A percentile compares a stretch with the other conserved stretches of the same genome.
Evolutionary conservation across 495 filamentous ascomycete genomes (phyloP).

Genomic region (Pyrenopolyporus hunteri): DNA sequence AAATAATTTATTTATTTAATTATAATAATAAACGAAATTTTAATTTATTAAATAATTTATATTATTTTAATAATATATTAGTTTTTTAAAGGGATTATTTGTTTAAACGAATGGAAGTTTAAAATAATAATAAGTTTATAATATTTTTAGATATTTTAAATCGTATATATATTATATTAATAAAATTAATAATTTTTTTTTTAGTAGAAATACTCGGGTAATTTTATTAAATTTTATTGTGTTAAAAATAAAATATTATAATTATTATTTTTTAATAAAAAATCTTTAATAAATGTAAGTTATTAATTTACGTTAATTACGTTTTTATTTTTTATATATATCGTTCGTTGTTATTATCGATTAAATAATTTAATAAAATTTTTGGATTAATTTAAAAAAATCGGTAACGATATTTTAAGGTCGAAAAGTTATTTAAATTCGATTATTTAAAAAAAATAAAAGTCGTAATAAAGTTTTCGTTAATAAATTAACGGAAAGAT

Average conservation of each 20-base stretch:
- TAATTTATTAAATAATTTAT: neutral
- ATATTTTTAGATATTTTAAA: neutral
- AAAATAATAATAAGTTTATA: neutral
- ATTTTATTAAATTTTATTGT: neutral
- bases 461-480: neutral
- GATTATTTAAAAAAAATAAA: neutral
- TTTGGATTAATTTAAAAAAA: neutral
- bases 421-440: neutral
- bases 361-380: neutral
- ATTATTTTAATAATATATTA: neutral
- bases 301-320: neutral
- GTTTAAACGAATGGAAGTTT: neutral
- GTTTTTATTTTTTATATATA: neutral
- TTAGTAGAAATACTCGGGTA: neutral
- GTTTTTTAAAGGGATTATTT: neutral
- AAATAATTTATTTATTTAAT: neutral
- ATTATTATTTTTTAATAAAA: neutral
- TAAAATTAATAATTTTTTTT: neutral
- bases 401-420: neutral
- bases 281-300: neutral
- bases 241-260: neutral
- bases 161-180: neutral
- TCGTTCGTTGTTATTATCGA: neutral
- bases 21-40: neutral
- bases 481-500: neutral